phyloP scores from a whole-genome alignment of 2,329 filamentous ascomycete species.

The Trichoderma gracile region DNA sequence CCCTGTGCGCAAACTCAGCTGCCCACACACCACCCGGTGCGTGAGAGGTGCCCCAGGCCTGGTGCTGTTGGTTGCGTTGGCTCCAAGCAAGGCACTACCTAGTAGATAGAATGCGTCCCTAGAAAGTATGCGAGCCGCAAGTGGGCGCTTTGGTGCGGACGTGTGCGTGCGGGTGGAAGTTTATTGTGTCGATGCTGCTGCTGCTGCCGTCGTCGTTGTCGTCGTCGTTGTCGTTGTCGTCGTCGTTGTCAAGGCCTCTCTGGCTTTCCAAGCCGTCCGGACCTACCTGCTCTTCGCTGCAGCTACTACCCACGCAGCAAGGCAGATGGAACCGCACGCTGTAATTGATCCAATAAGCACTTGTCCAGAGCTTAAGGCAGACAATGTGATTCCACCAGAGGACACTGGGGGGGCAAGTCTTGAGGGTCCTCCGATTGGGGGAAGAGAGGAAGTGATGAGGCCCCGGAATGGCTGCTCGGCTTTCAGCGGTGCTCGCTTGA shows the following conservation, averaged over 20 bases:
- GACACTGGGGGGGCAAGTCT: background rate
- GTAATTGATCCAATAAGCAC: background rate
- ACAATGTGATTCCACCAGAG: too few species aligned
- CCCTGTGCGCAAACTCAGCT: slow-evolving; percentile 20
- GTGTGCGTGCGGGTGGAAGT: too few species aligned
- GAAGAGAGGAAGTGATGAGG: background rate
- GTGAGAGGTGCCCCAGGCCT: background rate
- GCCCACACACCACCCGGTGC: slow-evolving; percentile 22
- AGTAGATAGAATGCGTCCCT: background rate
- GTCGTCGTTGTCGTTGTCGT: background rate
- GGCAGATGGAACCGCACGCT: background rate
- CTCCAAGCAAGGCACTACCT: background rate
- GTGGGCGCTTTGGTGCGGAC: background rate
- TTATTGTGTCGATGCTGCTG: background rate
- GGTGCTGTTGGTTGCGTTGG: slow-evolving; percentile 15
- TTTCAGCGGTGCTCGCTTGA: slow-evolving; percentile 5
- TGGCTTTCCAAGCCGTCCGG: background rate
- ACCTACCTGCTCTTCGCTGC: too few species aligned
- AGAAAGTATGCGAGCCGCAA: background rate
- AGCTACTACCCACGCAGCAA: too few species aligned
- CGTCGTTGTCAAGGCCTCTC: background rate
- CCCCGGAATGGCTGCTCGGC: background rate
- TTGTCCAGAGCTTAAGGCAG: too few species aligned
- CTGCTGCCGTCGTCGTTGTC: background rate
- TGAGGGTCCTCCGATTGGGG: background rate